Evolutionary conservation across 1,284 basidiomycete species (phyloP).

Genomic region (Blastosporella zonata): DNA sequence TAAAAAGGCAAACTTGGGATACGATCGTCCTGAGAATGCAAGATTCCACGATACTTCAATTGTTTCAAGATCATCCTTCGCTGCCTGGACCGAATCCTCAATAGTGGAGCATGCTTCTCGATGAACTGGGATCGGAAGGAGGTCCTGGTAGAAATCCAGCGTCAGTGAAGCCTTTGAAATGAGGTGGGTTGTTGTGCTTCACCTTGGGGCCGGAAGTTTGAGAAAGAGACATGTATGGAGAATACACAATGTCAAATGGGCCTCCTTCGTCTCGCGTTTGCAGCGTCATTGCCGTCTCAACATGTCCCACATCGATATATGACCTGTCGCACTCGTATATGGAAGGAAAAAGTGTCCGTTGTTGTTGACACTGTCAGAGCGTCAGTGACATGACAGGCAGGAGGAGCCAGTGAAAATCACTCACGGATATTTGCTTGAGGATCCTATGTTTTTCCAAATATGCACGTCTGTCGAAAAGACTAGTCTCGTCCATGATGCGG

Average conservation of each 20-base stretch:
- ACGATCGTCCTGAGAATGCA: conserved; percentile 24
- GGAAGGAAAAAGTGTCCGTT: conserved; percentile 7
- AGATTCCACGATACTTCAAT: conserved; percentile 30
- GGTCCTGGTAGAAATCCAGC: conserved; percentile 22
- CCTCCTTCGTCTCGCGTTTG: conserved; percentile 14
- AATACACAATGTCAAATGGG: conserved; percentile 23
- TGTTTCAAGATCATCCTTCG: conserved; percentile 22
- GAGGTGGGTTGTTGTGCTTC: background rate
- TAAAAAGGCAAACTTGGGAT: conserved; percentile 18
- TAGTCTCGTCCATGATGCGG: conserved; percentile 28
- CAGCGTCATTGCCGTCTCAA: conserved; percentile 27
- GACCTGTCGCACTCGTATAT: conserved; percentile 20
- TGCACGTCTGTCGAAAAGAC: conserved; percentile 26
- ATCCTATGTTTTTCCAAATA: conserved; percentile 27
- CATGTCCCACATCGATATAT: conserved; percentile 22
- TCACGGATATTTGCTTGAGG: conserved; percentile 23
- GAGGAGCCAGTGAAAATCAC: conserved; percentile 3
- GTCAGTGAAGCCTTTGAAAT: background rate
- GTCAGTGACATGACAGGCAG: background rate
- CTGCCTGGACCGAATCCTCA: background rate
- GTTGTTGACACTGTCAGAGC: conserved; percentile 16
- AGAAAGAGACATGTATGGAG: conserved; percentile 24
- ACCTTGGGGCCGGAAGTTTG: conserved; percentile 26
- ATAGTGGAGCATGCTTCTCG: conserved; percentile 21
- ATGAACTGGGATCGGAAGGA: conserved; percentile 27